Conservation (phyloP, 2,329 filamentous ascomycete species). For the Allantophomopsis cytisporea region DNA sequence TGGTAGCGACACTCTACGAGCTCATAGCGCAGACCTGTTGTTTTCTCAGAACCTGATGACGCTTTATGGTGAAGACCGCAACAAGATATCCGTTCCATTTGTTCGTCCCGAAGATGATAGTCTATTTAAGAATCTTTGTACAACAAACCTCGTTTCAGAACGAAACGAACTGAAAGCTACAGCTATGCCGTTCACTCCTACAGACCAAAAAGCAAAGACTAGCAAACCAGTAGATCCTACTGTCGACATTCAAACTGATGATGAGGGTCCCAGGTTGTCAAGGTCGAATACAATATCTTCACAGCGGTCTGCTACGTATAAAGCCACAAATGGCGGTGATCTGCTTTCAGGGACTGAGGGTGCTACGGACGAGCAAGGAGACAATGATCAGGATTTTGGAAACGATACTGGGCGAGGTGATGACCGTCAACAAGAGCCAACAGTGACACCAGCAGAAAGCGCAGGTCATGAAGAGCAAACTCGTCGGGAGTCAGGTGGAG, state of each 20-base stretch:
- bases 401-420: no score
- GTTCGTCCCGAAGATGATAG: conserved; percentile 82
- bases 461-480: conserved; percentile 7
- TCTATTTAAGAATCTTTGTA: conserved; percentile 65
- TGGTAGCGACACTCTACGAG: conserved; percentile 75
- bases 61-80: conserved; percentile 73
- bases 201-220: conserved; percentile 11
- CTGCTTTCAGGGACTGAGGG: neutral
- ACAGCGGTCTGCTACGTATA: neutral
- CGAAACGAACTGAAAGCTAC: conserved; percentile 41
- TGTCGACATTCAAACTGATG: conserved; percentile 1
- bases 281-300: conserved; percentile 3
- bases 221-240: conserved; percentile 5
- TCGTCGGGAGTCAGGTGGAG: conserved; percentile 34
- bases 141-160: conserved; percentile 38
- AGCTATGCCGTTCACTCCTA: conserved; percentile 16
- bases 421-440: neutral
- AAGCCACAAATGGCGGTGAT: neutral
- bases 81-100: conserved; percentile 80
- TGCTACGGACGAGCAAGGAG: neutral
- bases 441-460: neutral
- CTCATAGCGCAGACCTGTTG: conserved; percentile 79
- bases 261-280: conserved; percentile 1
- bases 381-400: neutral
- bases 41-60: conserved; percentile 87